A percentile compares a stretch with the other conserved stretches of the same genome.
Evolutionary conservation across 441 rosid genomes (phyloP).

Genomic region (Syzygium syzygioides): DNA sequence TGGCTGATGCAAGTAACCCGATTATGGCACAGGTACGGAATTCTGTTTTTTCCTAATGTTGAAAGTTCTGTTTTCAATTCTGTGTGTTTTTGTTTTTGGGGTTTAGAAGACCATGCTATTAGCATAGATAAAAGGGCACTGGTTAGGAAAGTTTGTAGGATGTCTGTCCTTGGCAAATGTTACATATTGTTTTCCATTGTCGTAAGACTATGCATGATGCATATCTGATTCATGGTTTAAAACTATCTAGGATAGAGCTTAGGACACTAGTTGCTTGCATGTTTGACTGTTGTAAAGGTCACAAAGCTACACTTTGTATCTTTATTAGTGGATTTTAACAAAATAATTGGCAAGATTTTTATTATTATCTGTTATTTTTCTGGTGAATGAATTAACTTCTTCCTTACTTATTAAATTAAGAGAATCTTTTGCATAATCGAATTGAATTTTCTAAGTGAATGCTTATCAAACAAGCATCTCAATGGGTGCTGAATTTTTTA

Average conservation of each 20-base stretch:
- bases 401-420: neutral
- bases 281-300: neutral
- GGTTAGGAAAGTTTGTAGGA: neutral
- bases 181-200: neutral
- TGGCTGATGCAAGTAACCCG: constrained; percentile 99
- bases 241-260: neutral
- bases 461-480: neutral
- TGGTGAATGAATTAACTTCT: neutral
- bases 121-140: neutral
- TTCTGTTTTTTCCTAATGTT: neutral
- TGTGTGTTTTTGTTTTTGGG: neutral
- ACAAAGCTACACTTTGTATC: neutral
- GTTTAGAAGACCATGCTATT: neutral
- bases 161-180: neutral
- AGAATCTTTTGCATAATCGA: neutral
- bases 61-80: neutral
- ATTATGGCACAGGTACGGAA: constrained; percentile 83
- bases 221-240: neutral
- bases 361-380: neutral
- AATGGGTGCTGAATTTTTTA: neutral
- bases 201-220: neutral
- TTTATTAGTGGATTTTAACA: neutral
- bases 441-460: neutral
- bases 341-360: neutral
- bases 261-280: neutral